These are phyloP conservation scores for Aspergillus kassunensis DNA, from an alignment of 495 filamentous ascomycete species.

Conservation along the genomic window DNA sequence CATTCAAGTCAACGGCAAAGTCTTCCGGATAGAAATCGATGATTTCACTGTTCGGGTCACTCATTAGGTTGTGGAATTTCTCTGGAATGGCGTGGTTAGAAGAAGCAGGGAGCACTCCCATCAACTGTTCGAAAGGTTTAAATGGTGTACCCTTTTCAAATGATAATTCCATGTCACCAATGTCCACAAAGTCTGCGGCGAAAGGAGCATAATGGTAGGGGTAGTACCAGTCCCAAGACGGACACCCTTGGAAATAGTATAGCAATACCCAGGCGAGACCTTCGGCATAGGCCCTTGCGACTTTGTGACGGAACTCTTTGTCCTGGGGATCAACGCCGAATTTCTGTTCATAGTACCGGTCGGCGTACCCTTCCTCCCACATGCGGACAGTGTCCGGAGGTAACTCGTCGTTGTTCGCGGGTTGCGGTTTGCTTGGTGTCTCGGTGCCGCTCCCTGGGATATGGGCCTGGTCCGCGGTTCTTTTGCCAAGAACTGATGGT, in stretches of 20 bases:
- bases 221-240: constrained; percentile 98
- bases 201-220: constrained; percentile 98
- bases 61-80: constrained; percentile 86
- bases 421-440: constrained; percentile 50
- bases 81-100: constrained; percentile 88
- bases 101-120: constrained; percentile 92
- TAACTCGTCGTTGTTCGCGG: constrained; percentile 51
- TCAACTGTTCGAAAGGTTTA: constrained; percentile 92
- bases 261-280: constrained; percentile 96
- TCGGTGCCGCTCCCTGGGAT: constrained; percentile 53
- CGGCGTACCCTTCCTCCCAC: constrained; percentile 93
- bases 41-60: constrained; percentile 78
- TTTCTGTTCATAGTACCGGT: constrained; percentile 96
- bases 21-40: constrained; percentile 97
- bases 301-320: constrained; percentile 82
- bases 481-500: constrained; percentile 52
- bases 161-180: constrained; percentile 69
- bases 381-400: constrained; percentile 78
- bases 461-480: constrained; percentile 60
- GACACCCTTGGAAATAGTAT: constrained; percentile 98
- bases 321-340: constrained; percentile 83
- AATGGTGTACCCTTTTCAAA: constrained; percentile 89
- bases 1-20: constrained; percentile 89
- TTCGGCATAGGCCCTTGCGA: constrained; percentile 91
- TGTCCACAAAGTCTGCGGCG: constrained; percentile 87